phyloP scores from a whole-genome alignment of 306 rosid genomes.

The Acacia crassicarpa region DNA sequence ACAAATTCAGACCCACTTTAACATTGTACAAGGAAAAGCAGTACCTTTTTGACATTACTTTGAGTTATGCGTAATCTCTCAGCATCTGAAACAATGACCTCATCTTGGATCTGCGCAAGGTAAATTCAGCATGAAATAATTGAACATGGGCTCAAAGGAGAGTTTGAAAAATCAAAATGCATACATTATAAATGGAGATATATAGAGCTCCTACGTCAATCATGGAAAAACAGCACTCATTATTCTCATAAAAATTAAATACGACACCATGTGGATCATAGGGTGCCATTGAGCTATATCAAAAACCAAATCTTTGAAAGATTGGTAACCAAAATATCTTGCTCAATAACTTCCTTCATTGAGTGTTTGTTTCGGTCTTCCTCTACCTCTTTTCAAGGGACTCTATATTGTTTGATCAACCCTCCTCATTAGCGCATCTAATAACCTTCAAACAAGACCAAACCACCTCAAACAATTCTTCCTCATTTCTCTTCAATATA shows the following conservation, averaged over 20 bases:
- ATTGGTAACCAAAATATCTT: too few species aligned
- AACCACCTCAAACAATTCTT: too few species aligned
- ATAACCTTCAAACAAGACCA: too few species aligned
- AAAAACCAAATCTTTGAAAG: too few species aligned
- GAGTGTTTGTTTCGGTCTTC: too few species aligned
- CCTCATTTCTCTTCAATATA: too few species aligned
- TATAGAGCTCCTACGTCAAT: not conserved
- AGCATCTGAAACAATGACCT: constrained; percentile 89
- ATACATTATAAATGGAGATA: not conserved
- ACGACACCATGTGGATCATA: too few species aligned
- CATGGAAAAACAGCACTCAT: not conserved
- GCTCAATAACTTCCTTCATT: too few species aligned
- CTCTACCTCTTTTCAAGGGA: too few species aligned
- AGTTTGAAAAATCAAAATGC: not conserved
- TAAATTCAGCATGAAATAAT: constrained; percentile 13
- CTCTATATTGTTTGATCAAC: too few species aligned
- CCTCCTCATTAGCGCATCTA: too few species aligned
- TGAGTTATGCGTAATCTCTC: constrained; percentile 89
- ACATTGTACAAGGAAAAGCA: not conserved
- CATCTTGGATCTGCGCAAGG: constrained; percentile 89
- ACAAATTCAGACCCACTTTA: constrained; percentile 8
- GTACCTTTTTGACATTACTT: constrained; percentile 95
- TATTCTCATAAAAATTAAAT: not conserved
- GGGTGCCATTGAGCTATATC: too few species aligned
- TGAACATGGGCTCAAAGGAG: not conserved